Base-by-base conservation (phyloP, 768 basidiomycete genomes). In the Saitozyma sp. region DNA sequence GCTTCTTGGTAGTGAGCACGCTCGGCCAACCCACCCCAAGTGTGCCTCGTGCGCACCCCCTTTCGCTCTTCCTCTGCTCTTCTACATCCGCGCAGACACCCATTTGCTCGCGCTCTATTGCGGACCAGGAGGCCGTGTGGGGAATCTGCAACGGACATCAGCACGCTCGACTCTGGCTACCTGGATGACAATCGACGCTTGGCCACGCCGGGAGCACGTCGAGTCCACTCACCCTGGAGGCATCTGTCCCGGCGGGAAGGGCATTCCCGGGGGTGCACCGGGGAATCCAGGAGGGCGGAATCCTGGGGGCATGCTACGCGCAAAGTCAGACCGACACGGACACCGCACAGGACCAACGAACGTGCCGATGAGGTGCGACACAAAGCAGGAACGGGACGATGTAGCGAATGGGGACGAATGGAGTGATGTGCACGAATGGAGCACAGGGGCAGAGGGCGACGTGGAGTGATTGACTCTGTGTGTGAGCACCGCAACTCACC, bases 261-360 rank as follows among this genome's bases (percentile, higher is more conserved):
- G 66, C 65, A 77, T 66, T 17, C 72, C 74, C 45, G 75, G 73
- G 56, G 78, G 78, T 19, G 62, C 69, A 13, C 69, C 71, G 13
- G 72, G 70, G 69, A 78, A 73, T 17, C 76, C 74, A 57, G 76
- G 70, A 7, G 78, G 78, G 52, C 76, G 65, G 76, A 79, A 78
- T 56, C 76, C 76, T 56, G 77, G 77, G 37, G 72, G 74, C 71
- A 74, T 74, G 57, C 71, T 76, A 48, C 8, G 17, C 29, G 29
- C 29, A 39, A 16, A 16, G 40, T 56, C 54, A 61, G 59, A 51
- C 41, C 48, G 14, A 11, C 5, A 19, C n/a, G 9, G 9, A 19
- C 43, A 14, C 50, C 11, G 16, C 19, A 29, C 5, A 29, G 29
- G 29, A 29, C 29, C 29, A 29, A 29, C 29, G 29, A 29, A 29